Evolutionary conservation across 1,139 yeast genomes (phyloP).

Genomic region (Candida sp.): DNA sequence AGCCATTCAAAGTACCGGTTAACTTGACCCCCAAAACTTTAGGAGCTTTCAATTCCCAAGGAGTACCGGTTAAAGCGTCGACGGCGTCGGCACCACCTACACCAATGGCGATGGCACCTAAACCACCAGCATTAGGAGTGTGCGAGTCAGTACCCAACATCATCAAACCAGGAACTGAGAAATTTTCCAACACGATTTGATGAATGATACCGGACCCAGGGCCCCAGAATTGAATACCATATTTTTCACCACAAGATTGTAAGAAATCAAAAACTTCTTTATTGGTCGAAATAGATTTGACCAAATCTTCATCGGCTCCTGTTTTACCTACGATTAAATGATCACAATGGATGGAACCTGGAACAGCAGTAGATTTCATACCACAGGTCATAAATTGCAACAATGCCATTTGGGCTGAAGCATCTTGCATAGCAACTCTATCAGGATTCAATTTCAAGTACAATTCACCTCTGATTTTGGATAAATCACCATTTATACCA

Average conservation of each 20-base stretch:
- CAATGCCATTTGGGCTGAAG: constrained; percentile 97
- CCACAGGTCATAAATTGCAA: constrained; percentile 98
- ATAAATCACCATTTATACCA: constrained; percentile 39
- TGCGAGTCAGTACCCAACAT: constrained; percentile 98
- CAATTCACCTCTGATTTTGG: constrained; percentile 73
- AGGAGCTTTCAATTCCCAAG: constrained; percentile 99
- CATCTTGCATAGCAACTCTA: constrained; percentile 99
- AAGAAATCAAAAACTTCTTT: constrained; percentile 93
- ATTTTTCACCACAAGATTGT: constrained; percentile 85
- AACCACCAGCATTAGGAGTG: constrained; percentile 97
- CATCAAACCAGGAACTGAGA: constrained; percentile 91
- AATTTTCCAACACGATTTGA: constrained; percentile 94
- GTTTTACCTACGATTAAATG: constrained; percentile 94
- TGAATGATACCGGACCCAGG: constrained; percentile 99
- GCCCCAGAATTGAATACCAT: constrained; percentile 98
- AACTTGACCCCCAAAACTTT: constrained; percentile 87
- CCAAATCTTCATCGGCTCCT: constrained; percentile 81
- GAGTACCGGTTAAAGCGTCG: constrained; percentile 94
- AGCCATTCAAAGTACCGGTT: constrained; percentile 81
- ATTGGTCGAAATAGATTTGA: constrained; percentile 74
- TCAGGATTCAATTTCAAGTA: constrained; percentile 95
- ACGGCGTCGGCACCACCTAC: constrained; percentile 99
- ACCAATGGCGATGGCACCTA: constrained; percentile 96
- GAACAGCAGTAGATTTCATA: constrained; percentile 79
- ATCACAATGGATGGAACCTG: constrained; percentile 96